These are phyloP conservation scores for Colletotrichum musae DNA, from an alignment of 2,329 filamentous ascomycete genomes.

Conservation along the genomic window DNA sequence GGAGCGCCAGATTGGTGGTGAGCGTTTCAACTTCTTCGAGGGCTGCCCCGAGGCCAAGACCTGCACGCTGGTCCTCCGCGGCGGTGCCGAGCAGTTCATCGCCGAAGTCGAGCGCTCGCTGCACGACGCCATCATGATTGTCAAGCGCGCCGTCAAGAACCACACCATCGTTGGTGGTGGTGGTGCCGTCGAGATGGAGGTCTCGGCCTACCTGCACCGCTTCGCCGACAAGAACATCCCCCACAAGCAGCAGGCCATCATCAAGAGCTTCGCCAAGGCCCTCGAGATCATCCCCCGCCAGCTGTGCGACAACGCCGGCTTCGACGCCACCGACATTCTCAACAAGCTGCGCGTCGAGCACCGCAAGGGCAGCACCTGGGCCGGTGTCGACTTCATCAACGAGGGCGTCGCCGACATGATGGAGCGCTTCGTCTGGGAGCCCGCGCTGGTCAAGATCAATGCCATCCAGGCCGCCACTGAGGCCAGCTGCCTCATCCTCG, in stretches of 20 bases:
- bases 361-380: slow-evolving; percentile 92
- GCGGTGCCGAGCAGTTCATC: slow-evolving; percentile 98
- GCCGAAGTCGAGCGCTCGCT: slow-evolving; percentile 97
- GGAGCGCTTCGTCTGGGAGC: slow-evolving; percentile 97
- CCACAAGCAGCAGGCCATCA: slow-evolving; percentile 96
- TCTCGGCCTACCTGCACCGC: slow-evolving; percentile 92
- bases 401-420: slow-evolving; percentile 97
- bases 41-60: slow-evolving; percentile 96
- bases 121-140: slow-evolving; percentile 99
- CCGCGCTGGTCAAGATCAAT: slow-evolving; percentile 95
- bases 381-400: slow-evolving; percentile 93
- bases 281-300: slow-evolving; percentile 97
- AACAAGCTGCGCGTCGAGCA: slow-evolving; percentile 98
- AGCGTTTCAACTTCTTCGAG: slow-evolving; percentile 99
- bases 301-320: slow-evolving; percentile 98
- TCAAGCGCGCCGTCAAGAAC: slow-evolving; percentile 98
- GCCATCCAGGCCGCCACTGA: slow-evolving; percentile 96
- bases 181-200: slow-evolving; percentile 95
- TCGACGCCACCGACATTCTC: slow-evolving; percentile 97
- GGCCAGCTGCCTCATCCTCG: slow-evolving; percentile 93
- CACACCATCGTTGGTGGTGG: slow-evolving; percentile 94
- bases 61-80: slow-evolving; percentile 94
- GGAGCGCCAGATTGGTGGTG: slow-evolving; percentile 96
- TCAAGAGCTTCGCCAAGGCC: slow-evolving; percentile 98
- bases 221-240: slow-evolving; percentile 94